Evolutionary conservation across 768 basidiomycete genomes (phyloP).

Genomic region (Cyclocybe aegerita): DNA sequence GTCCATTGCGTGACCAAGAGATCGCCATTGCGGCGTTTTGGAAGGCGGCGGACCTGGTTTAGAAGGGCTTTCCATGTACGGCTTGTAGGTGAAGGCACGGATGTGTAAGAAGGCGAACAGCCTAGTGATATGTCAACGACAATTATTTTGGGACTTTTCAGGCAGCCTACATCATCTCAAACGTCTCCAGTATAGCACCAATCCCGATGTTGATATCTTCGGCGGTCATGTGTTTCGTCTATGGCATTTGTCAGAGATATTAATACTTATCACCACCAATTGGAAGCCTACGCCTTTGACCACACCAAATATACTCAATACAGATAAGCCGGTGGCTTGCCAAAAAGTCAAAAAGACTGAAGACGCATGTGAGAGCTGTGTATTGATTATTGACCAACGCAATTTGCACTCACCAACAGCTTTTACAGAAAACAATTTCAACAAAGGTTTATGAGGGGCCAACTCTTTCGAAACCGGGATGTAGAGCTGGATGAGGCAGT

Average conservation of each 20-base stretch:
- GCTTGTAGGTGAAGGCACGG: constrained; percentile 68
- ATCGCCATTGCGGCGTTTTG: constrained; percentile 52
- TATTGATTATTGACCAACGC: background rate
- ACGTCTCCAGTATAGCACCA: constrained; percentile 63
- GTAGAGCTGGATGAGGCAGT: constrained; percentile 73
- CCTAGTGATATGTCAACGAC: constrained; percentile 28
- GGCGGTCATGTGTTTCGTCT: constrained; percentile 72
- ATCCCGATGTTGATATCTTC: constrained; percentile 74
- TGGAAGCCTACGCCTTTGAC: constrained; percentile 55
- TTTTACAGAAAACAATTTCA: constrained; percentile 73
- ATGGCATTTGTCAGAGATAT: background rate
- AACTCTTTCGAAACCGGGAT: constrained; percentile 53
- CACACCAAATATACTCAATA: constrained; percentile 55
- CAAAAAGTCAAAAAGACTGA: constrained; percentile 76
- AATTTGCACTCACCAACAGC: constrained; percentile 52
- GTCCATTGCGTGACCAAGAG: constrained; percentile 65
- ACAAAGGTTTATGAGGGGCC: constrained; percentile 56
- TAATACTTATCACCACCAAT: background rate
- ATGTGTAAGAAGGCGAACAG: constrained; percentile 72
- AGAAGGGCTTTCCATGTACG: constrained; percentile 42
- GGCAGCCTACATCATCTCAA: constrained; percentile 69
- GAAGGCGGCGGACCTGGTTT: constrained; percentile 25
- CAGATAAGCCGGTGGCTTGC: constrained; percentile 63
- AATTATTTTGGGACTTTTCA: constrained; percentile 1
- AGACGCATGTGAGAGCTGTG: background rate